Conservation (phyloP, 2,329 filamentous ascomycete species). For the Aspergillus jensenii region DNA sequence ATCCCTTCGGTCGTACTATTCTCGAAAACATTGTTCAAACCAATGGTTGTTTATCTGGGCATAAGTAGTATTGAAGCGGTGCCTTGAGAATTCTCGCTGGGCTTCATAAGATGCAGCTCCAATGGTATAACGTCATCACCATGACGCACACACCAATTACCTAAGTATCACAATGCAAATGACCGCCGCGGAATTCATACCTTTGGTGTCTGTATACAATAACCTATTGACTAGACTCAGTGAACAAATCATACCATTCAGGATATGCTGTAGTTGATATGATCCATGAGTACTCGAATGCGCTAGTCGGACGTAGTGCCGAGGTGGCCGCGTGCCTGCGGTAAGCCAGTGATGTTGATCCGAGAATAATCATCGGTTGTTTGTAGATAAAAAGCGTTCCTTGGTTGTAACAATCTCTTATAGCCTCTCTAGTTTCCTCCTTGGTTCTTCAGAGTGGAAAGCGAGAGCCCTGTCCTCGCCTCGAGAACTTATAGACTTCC, state of each 20-base stretch:
- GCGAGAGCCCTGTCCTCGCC: background rate
- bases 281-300: background rate
- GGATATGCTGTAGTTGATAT: background rate
- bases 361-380: background rate
- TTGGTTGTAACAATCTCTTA: background rate
- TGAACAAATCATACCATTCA: background rate
- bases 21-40: conserved; percentile 12
- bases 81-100: background rate
- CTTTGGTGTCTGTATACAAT: background rate
- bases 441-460: background rate
- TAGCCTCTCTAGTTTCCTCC: no score
- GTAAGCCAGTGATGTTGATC: background rate
- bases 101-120: background rate
- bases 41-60: background rate
- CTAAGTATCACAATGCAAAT: background rate
- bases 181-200: background rate
- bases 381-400: background rate
- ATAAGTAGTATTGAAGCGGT: background rate
- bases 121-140: background rate
- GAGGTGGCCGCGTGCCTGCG: background rate
- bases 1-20: conserved; percentile 2
- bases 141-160: conserved; percentile 13
- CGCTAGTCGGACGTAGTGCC: background rate
- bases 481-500: background rate
- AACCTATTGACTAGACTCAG: background rate